Percentiles rank a stretch among this genome's conserved stretches.
Evolutionary conservation across 2,329 filamentous ascomycete species (phyloP).

Genomic region (Stromatinia cepivora): DNA sequence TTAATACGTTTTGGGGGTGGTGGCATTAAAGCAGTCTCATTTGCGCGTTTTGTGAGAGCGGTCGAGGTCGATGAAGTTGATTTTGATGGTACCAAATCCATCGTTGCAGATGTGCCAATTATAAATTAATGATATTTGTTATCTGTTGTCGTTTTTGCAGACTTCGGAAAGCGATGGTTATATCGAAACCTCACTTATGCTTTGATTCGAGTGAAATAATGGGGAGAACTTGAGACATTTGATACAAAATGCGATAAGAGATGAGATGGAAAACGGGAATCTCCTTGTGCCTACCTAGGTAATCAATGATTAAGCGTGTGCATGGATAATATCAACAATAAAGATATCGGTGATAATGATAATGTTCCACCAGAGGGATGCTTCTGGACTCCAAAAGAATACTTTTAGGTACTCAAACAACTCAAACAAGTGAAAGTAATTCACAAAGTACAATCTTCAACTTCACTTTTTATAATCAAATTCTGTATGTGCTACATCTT

Average conservation of each 20-base stretch:
- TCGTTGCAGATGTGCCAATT: not conserved
- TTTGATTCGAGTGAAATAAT: not conserved
- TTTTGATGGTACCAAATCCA: conserved; percentile 24
- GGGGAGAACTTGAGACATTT: not conserved
- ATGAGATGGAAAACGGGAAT: not conserved
- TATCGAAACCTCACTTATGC: no score
- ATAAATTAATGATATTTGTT: not conserved
- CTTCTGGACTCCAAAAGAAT: not conserved
- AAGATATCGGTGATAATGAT: conserved; percentile 8
- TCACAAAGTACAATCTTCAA: not conserved
- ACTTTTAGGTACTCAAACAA: not conserved
- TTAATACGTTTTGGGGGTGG: conserved; percentile 94
- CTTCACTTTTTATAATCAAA: not conserved
- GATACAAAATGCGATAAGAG: not conserved
- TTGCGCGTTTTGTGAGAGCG: conserved; percentile 62
- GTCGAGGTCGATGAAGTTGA: conserved; percentile 45
- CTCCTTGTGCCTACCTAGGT: not conserved
- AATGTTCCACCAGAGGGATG: conserved; percentile 7
- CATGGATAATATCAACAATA: not conserved
- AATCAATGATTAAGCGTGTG: not conserved
- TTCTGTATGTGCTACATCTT: not conserved
- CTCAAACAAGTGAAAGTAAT: not conserved
- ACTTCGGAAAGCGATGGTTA: no score
- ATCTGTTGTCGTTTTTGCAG: not conserved
- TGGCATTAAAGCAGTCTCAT: conserved; percentile 76